A percentile compares a stretch with the other conserved stretches of the same genome.
These are phyloP conservation scores for Penicillium sp. DNA, from an alignment of 2,329 filamentous ascomycete genomes.

Conservation along the genomic window DNA sequence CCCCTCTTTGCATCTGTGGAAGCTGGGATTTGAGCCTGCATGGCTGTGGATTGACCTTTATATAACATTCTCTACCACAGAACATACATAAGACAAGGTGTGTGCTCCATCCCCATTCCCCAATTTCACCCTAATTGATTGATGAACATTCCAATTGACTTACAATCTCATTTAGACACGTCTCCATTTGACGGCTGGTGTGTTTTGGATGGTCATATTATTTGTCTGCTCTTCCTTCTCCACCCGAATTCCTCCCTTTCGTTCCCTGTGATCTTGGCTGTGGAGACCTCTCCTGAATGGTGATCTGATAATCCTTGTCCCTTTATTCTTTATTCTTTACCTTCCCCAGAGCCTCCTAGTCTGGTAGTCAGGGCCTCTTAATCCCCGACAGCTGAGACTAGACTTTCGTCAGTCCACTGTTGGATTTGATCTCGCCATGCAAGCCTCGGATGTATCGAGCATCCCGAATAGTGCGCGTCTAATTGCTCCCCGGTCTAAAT, in stretches of 20 bases:
- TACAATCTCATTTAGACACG: slow-evolving; percentile 28
- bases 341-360: slow-evolving; percentile 5
- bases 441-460: slow-evolving; percentile 68
- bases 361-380: slow-evolving; percentile 6
- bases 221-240: slow-evolving; percentile 12
- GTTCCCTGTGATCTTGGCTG: slow-evolving; percentile 6
- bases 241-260: slow-evolving; percentile 7
- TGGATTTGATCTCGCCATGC: slow-evolving; percentile 66
- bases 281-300: slow-evolving; percentile 22
- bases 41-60: slow-evolving; percentile 10
- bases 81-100: slow-evolving; percentile 13
- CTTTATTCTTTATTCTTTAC: slow-evolving; percentile 48
- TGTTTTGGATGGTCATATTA: slow-evolving; percentile 22
- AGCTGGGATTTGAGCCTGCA: slow-evolving; percentile 3
- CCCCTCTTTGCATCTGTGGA: slow-evolving; percentile 4
- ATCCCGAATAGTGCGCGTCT: slow-evolving; percentile 60
- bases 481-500: slow-evolving; percentile 66
- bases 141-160: slow-evolving; percentile 36
- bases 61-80: slow-evolving; percentile 19
- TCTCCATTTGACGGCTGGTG: slow-evolving; percentile 26
- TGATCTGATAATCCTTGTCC: slow-evolving; percentile 53
- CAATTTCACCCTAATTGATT: slow-evolving; percentile 5
- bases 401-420: slow-evolving; percentile 19
- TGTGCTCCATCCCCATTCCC: slow-evolving; percentile 14
- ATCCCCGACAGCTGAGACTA: slow-evolving; percentile 5